Conservation (phyloP, 2,329 filamentous ascomycete species). For the Aspergillus neoniger region DNA sequence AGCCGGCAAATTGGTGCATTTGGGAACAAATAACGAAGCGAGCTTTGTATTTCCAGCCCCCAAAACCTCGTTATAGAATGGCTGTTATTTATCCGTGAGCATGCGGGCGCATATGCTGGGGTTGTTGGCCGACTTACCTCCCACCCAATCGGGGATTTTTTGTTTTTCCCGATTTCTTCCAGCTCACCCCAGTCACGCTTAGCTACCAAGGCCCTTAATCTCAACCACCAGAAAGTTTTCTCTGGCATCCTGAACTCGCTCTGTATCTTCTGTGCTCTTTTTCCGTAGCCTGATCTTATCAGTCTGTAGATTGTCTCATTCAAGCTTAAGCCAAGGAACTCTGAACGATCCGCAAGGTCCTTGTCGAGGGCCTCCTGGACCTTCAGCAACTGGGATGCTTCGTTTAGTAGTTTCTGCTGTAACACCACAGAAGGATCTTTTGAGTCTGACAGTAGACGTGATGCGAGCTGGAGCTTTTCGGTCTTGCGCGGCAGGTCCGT, state of each 20-base stretch:
- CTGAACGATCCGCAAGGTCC: slow-evolving; percentile 65
- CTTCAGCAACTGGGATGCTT: slow-evolving; percentile 76
- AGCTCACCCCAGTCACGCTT: slow-evolving; percentile 91
- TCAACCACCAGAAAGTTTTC: slow-evolving; percentile 84
- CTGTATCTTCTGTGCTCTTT: slow-evolving; percentile 83
- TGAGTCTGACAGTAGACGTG: slow-evolving; percentile 78
- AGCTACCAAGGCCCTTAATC: slow-evolving; percentile 82
- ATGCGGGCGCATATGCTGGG: slow-evolving; percentile 23
- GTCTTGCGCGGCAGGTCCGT: slow-evolving; percentile 67
- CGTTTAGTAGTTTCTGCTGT: slow-evolving; percentile 74
- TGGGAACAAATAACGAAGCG: slow-evolving; percentile 80
- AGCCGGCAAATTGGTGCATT: slow-evolving; percentile 72
- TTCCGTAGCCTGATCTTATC: slow-evolving; percentile 76
- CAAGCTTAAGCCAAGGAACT: slow-evolving; percentile 79
- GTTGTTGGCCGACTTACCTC: slow-evolving; percentile 62
- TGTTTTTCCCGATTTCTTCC: slow-evolving; percentile 72
- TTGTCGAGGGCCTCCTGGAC: slow-evolving; percentile 85
- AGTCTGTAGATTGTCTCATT: slow-evolving; percentile 93
- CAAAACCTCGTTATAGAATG: slow-evolving; percentile 87
- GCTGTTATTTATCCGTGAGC: slow-evolving; percentile 53
- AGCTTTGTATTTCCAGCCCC: slow-evolving; percentile 87
- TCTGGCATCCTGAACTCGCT: slow-evolving; percentile 92
- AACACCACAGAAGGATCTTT: slow-evolving; percentile 69
- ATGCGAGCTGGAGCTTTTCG: slow-evolving; percentile 86
- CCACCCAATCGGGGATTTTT: slow-evolving; percentile 94